Base-by-base conservation (phyloP, 2,329 filamentous ascomycete genomes). In the Alternaria burnsii region DNA sequence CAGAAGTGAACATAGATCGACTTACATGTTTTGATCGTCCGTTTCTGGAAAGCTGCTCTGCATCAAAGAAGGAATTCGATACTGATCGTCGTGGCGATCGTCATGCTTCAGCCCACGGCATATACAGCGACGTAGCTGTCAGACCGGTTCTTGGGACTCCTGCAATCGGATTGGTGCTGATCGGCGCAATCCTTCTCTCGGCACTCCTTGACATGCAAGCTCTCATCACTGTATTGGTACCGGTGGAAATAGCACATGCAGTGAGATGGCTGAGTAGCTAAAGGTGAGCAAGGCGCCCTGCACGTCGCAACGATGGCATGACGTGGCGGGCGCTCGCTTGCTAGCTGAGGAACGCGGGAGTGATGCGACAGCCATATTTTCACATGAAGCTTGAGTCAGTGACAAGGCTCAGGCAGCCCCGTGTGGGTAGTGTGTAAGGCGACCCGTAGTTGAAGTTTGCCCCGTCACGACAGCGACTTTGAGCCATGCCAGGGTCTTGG, bases 311-410 rank as follows among this genome's bases (percentile, higher is more conserved):
- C 42, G 30, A 46, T 38, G 24, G 43, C 50, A 59, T 61, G 59
- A 61, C 55, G 62, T 63, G 51, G 42, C 51, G 48, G 46, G 48
- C 52, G 54, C 48, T 60, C 41, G 58, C 58, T 57, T 57, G 41
- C 47, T 28, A 55, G 40, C 57, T 57, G 38, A 60, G 55, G 30
- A 58, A 47, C 30, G 41, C 48, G 36, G 52, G 40, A 53, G n/a
- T 24, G 40, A 50, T 42, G 38, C 50, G 44, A 24, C 34, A 46
- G 44, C 30, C 26, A 52, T 30, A 36, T 51, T 52, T 24, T 46
- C 53, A 30, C 28, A 53, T 60, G 50, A 48, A 57, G 44, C 30
- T 38, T 48, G 51, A 32, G 41, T 42, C 36, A 30, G 42, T 47
- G 42, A 58, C 42, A 58, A 40, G 40, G 48, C 55, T 59, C 28